Base-by-base conservation (phyloP, 768 basidiomycete genomes). In the Suillus hirtellus region DNA sequence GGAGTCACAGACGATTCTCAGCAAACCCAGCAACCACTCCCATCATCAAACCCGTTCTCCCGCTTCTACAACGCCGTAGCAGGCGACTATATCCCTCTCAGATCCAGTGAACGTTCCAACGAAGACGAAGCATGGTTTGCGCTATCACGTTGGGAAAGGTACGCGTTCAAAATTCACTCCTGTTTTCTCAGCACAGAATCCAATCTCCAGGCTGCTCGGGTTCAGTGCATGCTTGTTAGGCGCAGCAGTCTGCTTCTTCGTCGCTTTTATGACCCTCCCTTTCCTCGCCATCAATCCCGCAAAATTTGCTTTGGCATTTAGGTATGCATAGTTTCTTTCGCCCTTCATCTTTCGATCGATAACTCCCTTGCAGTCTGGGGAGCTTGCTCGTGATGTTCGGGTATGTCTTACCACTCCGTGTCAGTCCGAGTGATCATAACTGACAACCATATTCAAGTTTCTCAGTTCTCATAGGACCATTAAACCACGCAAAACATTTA, bases 111-210 rank as follows among this genome's bases (percentile, higher is more conserved):
- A 67, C 83, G 86, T 50, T 89, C 90, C 37, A 95, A 94, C 75
- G 96, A 99, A 74, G 96, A 99, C 69, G 95, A 98, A 71, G 96
- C 96, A 2, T 96, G 90, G 84, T 93, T 97, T 76, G 90, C 92
- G 49, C 78, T 96, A 44, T 90, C 90, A 60, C 83, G 95, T 76
- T 98, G 96, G 96, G 96, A 98, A 74, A 83, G 96, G 90, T 90
- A 72, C 66, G 79, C 70, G 21, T 58, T 40, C 27, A 19, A 62
- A 12, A 0, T 24, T 11, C 53, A 46, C 27, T 24, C 19, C 0
- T 24, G 8, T 59, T 24, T 14, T 9, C 46, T 38, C 43, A 47
- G 49, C 17, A 15, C 43, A 59, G 17, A 34, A 49, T 58, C 37
- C 52, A 35, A 19, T 46, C 40, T 21, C 31, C 63, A 96, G 95